A percentile compares a stretch with the other conserved stretches of the same genome.
Evolutionary conservation across 257 asterid genomes (phyloP).

Genomic region (Agastache rugosa): DNA sequence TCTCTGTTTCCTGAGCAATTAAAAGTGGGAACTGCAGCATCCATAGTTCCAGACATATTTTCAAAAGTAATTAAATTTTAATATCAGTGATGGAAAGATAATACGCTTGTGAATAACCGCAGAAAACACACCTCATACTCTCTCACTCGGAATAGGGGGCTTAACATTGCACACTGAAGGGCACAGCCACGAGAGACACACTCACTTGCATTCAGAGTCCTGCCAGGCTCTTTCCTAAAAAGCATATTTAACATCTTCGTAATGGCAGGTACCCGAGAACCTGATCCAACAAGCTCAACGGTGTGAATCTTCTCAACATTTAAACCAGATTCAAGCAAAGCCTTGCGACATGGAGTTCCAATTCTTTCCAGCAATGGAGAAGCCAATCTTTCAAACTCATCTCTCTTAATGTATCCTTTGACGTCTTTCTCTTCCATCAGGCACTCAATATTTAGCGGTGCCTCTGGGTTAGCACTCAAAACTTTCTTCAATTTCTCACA

Average conservation of each 20-base stretch:
- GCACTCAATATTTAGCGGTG: constrained; percentile 91
- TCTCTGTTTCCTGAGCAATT: constrained; percentile 19
- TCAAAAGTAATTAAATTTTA: constrained; percentile 12
- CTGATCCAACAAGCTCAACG: constrained; percentile 97
- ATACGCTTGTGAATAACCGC: neutral
- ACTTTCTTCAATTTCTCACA: constrained; percentile 97
- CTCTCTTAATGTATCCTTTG: constrained; percentile 84
- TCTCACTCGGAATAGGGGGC: constrained; percentile 83
- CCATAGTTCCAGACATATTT: neutral
- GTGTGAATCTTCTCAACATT: constrained; percentile 70
- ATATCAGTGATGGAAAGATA: constrained; percentile 2
- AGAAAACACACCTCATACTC: constrained; percentile 82
- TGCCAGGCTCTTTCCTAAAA: constrained; percentile 75
- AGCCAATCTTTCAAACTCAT: constrained; percentile 84
- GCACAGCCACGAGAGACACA: constrained; percentile 99
- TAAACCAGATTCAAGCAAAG: constrained; percentile 75
- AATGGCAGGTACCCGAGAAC: constrained; percentile 91
- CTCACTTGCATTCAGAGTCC: constrained; percentile 94
- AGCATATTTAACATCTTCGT: constrained; percentile 63
- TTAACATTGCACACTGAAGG: constrained; percentile 94
- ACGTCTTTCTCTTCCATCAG: constrained; percentile 99
- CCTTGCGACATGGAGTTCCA: constrained; percentile 71
- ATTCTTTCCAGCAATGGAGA: constrained; percentile 72
- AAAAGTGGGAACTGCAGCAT: constrained; percentile 23
- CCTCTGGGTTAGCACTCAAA: constrained; percentile 97